A percentile compares a stretch with the other conserved stretches of the same genome.
These are phyloP conservation scores for Hypericum perforatum DNA, from an alignment of 345 rosid species.

Conservation along the genomic window DNA sequence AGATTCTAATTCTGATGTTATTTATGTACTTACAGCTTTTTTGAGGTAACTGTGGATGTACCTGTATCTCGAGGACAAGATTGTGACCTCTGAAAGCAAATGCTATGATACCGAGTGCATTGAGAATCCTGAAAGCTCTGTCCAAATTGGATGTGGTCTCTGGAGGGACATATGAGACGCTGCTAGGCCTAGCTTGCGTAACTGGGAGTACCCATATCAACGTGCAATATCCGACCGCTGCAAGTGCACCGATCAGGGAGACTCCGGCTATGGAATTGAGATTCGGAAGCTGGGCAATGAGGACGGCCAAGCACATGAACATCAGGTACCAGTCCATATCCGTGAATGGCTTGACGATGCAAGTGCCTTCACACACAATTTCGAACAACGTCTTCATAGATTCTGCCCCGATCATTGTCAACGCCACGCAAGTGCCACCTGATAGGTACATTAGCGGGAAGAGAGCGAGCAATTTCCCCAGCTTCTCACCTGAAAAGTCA, in stretches of 20 bases:
- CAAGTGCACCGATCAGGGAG: constrained; percentile 46
- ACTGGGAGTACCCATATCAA: constrained; percentile 37
- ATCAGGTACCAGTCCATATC: constrained; percentile 37
- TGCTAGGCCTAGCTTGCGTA: constrained; percentile 13
- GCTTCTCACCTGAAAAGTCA: constrained; percentile 34
- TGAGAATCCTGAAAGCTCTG: constrained; percentile 19
- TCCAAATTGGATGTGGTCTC: constrained; percentile 16
- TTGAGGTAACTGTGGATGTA: not conserved
- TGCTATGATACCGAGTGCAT: constrained; percentile 43
- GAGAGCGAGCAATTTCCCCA: constrained; percentile 40
- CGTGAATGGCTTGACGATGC: constrained; percentile 18
- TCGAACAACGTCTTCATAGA: constrained; percentile 37
- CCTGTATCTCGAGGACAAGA: constrained; percentile 59
- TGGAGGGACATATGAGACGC: constrained; percentile 23
- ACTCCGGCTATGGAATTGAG: constrained; percentile 55
- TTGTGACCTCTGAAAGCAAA: constrained; percentile 64
- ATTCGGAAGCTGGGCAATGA: constrained; percentile 53
- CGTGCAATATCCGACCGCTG: constrained; percentile 46
- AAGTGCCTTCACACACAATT: constrained; percentile 23
- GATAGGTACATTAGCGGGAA: constrained; percentile 55
- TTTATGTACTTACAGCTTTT: not conserved
- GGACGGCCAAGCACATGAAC: constrained; percentile 33
- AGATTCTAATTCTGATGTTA: too few species aligned
- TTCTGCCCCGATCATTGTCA: constrained; percentile 47
- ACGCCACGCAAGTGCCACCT: constrained; percentile 45